Conservation (phyloP, 208 protist genomes). For the Crithidia thermophila region DNA sequence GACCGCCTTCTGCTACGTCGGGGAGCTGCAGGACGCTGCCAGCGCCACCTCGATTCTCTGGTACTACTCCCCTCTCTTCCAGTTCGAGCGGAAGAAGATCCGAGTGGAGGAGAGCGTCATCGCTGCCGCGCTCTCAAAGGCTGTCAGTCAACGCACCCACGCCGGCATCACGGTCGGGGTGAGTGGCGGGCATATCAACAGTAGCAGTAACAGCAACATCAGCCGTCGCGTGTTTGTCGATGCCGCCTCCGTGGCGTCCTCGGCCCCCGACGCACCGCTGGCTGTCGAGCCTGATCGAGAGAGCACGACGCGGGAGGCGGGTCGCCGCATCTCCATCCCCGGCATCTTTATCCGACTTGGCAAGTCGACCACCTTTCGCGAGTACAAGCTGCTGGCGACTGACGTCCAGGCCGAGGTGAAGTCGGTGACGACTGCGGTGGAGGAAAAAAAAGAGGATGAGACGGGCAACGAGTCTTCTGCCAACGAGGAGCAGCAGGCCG, state of each 20-base stretch:
- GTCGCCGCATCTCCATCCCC: slow-evolving; percentile 4
- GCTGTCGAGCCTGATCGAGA: background rate
- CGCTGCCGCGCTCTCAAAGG: slow-evolving; percentile 25
- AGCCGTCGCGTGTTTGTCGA: slow-evolving; percentile 1
- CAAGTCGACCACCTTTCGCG: slow-evolving; percentile 50
- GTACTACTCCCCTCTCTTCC: slow-evolving; percentile 74
- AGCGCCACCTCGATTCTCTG: slow-evolving; percentile 22
- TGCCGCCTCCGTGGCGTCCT: background rate
- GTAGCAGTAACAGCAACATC: no score
- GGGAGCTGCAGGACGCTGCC: slow-evolving; percentile 33
- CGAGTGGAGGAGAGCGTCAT: slow-evolving; percentile 70
- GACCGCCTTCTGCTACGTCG: slow-evolving; percentile 59
- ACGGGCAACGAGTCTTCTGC: background rate
- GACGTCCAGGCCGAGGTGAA: background rate
- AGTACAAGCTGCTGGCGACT: slow-evolving; percentile 34
- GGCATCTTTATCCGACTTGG: slow-evolving; percentile 54
- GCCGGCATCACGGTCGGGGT: background rate
- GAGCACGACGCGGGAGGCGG: background rate
- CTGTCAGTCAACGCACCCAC: background rate
- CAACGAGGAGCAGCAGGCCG: background rate
- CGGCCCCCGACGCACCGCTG: background rate
- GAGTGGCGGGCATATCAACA: no score
- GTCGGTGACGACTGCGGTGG: background rate
- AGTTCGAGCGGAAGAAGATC: slow-evolving; percentile 69
- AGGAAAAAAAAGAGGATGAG: background rate